phyloP scores from a whole-genome alignment of 371 early-diverging fungal species.

The Furculomyces boomerangus region DNA sequence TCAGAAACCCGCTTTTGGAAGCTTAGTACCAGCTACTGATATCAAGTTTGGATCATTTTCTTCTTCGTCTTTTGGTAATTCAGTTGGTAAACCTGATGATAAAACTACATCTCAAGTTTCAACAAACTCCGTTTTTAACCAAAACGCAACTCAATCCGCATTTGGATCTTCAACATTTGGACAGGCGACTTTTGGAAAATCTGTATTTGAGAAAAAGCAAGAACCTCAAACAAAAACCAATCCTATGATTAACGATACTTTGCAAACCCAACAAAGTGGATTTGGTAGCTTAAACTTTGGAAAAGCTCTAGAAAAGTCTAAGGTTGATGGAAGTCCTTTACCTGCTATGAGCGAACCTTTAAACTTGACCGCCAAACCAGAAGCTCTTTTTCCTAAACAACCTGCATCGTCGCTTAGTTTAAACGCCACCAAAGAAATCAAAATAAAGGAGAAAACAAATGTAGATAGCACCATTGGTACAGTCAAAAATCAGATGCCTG shows the following conservation, averaged over 20 bases:
- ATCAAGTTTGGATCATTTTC: not conserved
- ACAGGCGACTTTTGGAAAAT: conserved; percentile 1
- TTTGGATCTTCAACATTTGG: not conserved
- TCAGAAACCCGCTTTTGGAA: not conserved
- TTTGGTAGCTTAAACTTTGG: not conserved
- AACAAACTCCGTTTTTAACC: not conserved
- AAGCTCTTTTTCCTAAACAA: too few species aligned
- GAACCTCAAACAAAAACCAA: not conserved
- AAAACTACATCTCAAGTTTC: not conserved
- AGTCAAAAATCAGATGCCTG: not conserved
- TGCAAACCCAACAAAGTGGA: not conserved
- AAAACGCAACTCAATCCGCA: not conserved
- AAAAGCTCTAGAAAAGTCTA: not conserved
- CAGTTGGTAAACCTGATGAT: not conserved
- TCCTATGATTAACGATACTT: not conserved
- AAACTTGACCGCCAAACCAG: not conserved
- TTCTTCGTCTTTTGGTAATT: not conserved
- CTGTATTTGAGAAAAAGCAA: not conserved
- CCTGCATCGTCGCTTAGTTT: too few species aligned
- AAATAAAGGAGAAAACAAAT: too few species aligned
- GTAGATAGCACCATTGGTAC: too few species aligned
- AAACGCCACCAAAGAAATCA: too few species aligned
- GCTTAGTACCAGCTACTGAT: not conserved
- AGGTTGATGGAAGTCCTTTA: not conserved
- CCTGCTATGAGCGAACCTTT: not conserved